Percentiles rank a stretch among this genome's conserved stretches.
These are phyloP conservation scores for Biscogniauxia mediterranea DNA, from an alignment of 2,329 filamentous ascomycete genomes.

Conservation along the genomic window DNA sequence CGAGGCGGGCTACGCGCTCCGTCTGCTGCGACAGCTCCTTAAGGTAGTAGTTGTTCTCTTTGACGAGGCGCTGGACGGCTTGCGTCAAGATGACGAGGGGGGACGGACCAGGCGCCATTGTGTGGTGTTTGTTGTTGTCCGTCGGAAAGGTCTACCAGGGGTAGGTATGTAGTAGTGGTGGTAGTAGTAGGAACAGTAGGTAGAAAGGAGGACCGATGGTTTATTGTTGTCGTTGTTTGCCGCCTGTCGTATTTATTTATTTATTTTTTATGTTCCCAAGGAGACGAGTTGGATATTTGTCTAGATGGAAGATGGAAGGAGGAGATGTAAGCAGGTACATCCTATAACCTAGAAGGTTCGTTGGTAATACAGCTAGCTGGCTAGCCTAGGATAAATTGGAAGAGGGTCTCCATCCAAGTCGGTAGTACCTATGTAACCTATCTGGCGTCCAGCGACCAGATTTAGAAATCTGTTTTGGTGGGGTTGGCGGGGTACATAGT, in stretches of 20 bases:
- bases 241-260: too few species aligned
- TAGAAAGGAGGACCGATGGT: too few species aligned
- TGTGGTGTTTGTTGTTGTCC: constrained; percentile 12
- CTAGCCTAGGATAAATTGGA: not conserved
- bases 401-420: not conserved
- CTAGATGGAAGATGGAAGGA: too few species aligned
- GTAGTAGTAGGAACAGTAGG: not conserved
- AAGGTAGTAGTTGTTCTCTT: constrained; percentile 89
- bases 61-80: constrained; percentile 78
- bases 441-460: constrained; percentile 10
- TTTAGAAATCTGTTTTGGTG: constrained; percentile 32
- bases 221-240: too few species aligned
- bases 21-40: constrained; percentile 78
- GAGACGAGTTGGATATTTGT: too few species aligned
- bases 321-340: not conserved
- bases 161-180: not conserved
- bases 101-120: constrained; percentile 75
- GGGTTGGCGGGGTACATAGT: constrained; percentile 34
- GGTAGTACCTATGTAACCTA: not conserved
- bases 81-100: constrained; percentile 77
- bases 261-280: too few species aligned
- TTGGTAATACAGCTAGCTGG: constrained; percentile 19
- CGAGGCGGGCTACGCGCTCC: constrained; percentile 66
- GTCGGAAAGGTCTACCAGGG: not conserved
- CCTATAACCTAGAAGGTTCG: not conserved